Percentiles rank a stretch among this genome's conserved stretches.
phyloP scores from a whole-genome alignment of 345 rosid species.

The Citrus reticulata region DNA sequence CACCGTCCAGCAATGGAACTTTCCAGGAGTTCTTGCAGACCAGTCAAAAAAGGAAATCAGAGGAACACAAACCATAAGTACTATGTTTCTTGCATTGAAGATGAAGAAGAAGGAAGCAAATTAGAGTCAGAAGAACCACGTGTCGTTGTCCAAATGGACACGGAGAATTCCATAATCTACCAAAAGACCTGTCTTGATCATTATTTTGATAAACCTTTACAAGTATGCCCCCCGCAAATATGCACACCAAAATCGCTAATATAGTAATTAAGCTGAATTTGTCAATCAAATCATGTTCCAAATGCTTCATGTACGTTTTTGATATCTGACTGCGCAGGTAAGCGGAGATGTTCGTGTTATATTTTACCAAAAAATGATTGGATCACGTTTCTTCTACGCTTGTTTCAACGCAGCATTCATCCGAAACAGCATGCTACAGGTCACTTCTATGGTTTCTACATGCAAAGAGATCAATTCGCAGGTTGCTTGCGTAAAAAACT shows the following conservation, averaged over 20 bases:
- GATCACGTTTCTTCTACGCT: conserved; percentile 81
- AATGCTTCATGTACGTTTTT: neutral
- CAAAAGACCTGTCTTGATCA: conserved; percentile 82
- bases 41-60: conserved; percentile 55
- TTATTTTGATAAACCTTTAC: conserved; percentile 65
- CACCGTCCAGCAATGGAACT: conserved; percentile 72
- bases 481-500: neutral
- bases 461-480: neutral
- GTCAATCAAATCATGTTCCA: neutral
- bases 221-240: conserved; percentile 33
- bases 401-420: conserved; percentile 93
- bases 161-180: conserved; percentile 76
- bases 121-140: conserved; percentile 40
- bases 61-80: conserved; percentile 55
- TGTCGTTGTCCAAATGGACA: conserved; percentile 88
- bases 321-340: conserved; percentile 37
- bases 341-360: conserved; percentile 72
- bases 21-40: conserved; percentile 63
- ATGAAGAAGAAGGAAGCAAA: conserved; percentile 30
- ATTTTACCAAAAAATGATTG: conserved; percentile 85
- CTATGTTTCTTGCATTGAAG: conserved; percentile 50
- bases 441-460: conserved; percentile 10
- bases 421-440: conserved; percentile 80
- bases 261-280: neutral
- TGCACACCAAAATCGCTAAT: neutral